Evolutionary conservation across 768 basidiomycete species (phyloP), one percentile per base, ranked within the genome.

Genomic region (Gymnopilus junonius): DNA sequence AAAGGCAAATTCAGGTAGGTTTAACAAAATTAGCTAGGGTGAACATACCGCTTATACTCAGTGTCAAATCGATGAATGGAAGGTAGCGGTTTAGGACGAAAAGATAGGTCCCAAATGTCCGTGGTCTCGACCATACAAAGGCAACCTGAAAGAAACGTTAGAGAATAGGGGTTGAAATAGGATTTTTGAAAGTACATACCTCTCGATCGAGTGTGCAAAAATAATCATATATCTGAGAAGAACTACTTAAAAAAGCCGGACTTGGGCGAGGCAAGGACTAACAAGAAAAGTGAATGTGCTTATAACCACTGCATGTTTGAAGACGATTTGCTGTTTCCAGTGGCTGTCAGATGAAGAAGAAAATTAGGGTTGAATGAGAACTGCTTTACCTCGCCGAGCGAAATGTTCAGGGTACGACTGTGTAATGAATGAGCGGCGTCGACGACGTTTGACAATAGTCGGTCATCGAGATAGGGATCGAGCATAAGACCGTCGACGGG

Each of bases 161-260:
- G 34, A 54, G 15, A 39, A 48, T 21, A 31, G 32, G 27, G 12
- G 15, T 40, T 32, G 29, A n/a, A 15, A 35, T 4, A 37, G 20
- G 8, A 32, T 2, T 17, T 6, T 12, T 40, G 8, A 39, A 29
- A 43, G 40, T 15, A 11, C 53, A 23, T 39, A 64, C 66, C 66
- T 67, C 66, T 35, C 60, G 59, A 56, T 70, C 69, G 42, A 70
- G 59, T 4, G 69, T 70, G 42, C 69, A 70, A 20, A 70, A 43
- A 50, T 68, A 70, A 39, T 70, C 67, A 37, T 70, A 70, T 17
- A 67, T 39, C 69, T 70, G 37, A n/a, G 12, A n/a, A 23, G 10
- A 27, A 4, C 4, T 3, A 25, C 2, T 39, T 14, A 15, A 29
- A 34, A 21, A 14, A 21, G 11, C n/a, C 8, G 17, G 11, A 32